A percentile compares a stretch with the other conserved stretches of the same genome.
Conservation (phyloP, 768 basidiomycete species). For the Leccinum disarticulatum region DNA sequence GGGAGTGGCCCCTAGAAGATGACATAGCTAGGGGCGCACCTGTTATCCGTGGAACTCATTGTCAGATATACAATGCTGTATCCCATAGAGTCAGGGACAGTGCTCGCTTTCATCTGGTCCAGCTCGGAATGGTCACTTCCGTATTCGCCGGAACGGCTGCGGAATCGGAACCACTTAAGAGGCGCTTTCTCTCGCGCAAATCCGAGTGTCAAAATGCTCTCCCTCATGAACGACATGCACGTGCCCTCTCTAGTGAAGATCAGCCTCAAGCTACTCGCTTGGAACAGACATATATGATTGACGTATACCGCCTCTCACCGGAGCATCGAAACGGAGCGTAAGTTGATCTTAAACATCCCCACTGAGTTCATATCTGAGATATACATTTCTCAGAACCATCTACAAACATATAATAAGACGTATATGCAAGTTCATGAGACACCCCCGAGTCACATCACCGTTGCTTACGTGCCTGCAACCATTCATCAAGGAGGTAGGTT, state of each 20-base stretch:
- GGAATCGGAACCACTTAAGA: background rate
- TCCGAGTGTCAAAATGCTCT: background rate
- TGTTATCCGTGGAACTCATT: background rate
- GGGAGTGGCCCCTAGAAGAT: background rate
- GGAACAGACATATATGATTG: constrained; percentile 3
- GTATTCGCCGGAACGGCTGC: background rate
- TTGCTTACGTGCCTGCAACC: background rate
- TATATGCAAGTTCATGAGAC: background rate
- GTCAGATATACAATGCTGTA: constrained; percentile 7
- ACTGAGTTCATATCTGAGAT: too few species aligned
- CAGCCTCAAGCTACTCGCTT: constrained; percentile 5
- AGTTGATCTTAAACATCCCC: background rate
- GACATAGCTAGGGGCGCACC: background rate
- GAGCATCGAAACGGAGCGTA: background rate
- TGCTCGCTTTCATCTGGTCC: constrained; percentile 1
- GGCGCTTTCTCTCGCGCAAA: background rate
- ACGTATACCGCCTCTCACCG: background rate
- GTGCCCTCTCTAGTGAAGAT: background rate
- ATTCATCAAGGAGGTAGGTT: background rate
- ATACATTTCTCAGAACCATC: background rate
- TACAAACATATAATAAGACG: background rate
- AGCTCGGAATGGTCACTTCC: constrained; percentile 6
- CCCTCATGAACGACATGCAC: background rate
- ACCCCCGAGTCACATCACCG: background rate
- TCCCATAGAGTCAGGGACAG: background rate